Evolutionary conservation across 352 stramenopile genomes (phyloP).

Genomic region (Phytophthora citricola): DNA sequence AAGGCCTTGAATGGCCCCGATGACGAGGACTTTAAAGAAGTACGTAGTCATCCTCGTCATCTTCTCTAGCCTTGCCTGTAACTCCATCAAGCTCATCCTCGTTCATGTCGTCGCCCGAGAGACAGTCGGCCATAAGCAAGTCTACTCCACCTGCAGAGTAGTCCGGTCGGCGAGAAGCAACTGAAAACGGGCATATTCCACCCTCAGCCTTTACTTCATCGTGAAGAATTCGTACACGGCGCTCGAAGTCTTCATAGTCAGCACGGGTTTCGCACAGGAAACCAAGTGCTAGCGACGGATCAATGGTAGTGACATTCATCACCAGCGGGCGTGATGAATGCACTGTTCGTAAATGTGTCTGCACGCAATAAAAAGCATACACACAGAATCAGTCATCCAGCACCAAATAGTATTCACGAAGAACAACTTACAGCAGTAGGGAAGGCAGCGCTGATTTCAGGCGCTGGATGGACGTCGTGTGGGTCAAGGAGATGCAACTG

Average conservation of each 20-base stretch:
- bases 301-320: slow-evolving; percentile 90
- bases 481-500: slow-evolving; percentile 87
- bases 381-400: slow-evolving; percentile 1
- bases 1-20: too few species aligned
- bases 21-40: too few species aligned
- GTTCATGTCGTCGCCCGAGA: slow-evolving; percentile 71
- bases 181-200: slow-evolving; percentile 66
- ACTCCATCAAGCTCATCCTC: slow-evolving; percentile 46
- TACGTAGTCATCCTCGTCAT: too few species aligned
- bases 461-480: slow-evolving; percentile 74
- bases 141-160: slow-evolving; percentile 58
- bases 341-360: slow-evolving; percentile 69
- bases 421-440: slow-evolving; percentile 62
- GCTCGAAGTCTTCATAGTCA: slow-evolving; percentile 79
- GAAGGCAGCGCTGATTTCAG: slow-evolving; percentile 76
- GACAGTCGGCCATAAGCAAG: slow-evolving; percentile 59
- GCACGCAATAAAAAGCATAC: slow-evolving; percentile 27
- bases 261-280: slow-evolving; percentile 90
- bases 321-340: slow-evolving; percentile 64
- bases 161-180: slow-evolving; percentile 63
- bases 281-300: slow-evolving; percentile 93
- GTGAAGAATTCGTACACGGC: slow-evolving; percentile 54
- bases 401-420: neutral
- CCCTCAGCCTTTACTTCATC: slow-evolving; percentile 45
- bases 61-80: slow-evolving; percentile 24